Base-by-base conservation (phyloP, 2,329 filamentous ascomycete species). In the Plectosphaerella plurivora region DNA sequence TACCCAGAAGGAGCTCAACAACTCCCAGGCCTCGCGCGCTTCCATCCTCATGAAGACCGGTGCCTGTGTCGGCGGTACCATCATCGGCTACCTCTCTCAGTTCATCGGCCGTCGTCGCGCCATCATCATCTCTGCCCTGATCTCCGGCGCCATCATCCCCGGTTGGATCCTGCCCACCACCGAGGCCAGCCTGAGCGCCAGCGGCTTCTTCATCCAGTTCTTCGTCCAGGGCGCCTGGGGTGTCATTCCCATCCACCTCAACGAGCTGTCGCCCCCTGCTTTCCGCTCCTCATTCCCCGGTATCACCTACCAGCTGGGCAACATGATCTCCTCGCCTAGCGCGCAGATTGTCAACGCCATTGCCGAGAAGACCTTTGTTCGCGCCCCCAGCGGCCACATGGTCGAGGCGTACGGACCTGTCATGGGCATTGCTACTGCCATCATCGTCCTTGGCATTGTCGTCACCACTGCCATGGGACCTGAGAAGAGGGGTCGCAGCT, bases 21-120 rank as follows among this genome's bases (percentile, higher is more conserved):
- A 89, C 61, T 63, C 73, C 2, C 77, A 76, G 1, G 86, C 88
- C 5, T 87, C 80, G 8, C 82, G 87, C n/a, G 87, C 87, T 15
- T 87, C 82, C n/a, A 91, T 92, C 59, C 69, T 92, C 53, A 91
- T 90, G 84, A 91, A 91, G 71, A 83, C 80, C 1, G 88, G 89
- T 24, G 87, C 88, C 44, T 88, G 86, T 59, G 81, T 90, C 1
- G 88, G 87, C 35, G 87, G 87, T 24, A 86, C 83, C 42, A 81
- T 87, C 55, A 79, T 89, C 54, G 89, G 89, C 20, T 92, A 91
- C 65, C 61, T 84, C 8, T 89, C 85, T 8, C 88, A 93, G 63
- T 90, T 85, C 63, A 70, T 91, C 47, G 89, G 89, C 14, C 86
- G 89, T 35, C 83, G 89, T 24, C 78, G 85, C 39, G 79, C 82